These are phyloP conservation scores for Trichopus zeylanicus DNA, from an alignment of 116 monocot species.

Conservation along the genomic window DNA sequence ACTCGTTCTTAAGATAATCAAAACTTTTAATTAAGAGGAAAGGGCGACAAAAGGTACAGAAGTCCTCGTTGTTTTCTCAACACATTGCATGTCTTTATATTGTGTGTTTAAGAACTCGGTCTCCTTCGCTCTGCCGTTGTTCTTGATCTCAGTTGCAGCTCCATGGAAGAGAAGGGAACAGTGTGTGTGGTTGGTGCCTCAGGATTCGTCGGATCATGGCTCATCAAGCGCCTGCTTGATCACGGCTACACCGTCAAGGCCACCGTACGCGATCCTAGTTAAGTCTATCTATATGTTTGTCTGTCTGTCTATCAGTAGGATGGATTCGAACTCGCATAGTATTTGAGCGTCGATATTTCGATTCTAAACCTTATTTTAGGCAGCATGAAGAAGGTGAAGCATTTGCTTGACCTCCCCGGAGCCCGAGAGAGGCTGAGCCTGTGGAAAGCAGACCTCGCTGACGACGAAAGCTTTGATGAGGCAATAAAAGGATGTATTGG, in stretches of 20 bases:
- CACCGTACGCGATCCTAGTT: slow-evolving; percentile 10
- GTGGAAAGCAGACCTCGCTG: slow-evolving; percentile 35
- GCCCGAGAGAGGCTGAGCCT: slow-evolving; percentile 14
- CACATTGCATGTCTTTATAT: no score
- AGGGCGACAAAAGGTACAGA: no score
- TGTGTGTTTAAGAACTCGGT: no score
- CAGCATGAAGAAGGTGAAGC: slow-evolving; percentile 22
- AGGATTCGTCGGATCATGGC: slow-evolving; percentile 2
- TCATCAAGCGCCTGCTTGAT: slow-evolving; percentile 8
- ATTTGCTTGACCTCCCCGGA: slow-evolving; percentile 34
- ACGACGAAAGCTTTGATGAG: slow-evolving; percentile 36
- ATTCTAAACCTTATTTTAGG: background rate
- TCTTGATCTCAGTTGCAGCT: no score
- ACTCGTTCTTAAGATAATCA: no score
- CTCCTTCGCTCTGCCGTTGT: no score
- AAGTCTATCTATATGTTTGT: background rate
- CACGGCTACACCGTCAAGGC: background rate
- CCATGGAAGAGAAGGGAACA: background rate
- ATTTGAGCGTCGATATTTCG: background rate
- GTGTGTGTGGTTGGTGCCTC: slow-evolving; percentile 2
- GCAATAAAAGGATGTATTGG: slow-evolving; percentile 29
- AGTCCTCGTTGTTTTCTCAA: no score
- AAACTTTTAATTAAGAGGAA: no score
- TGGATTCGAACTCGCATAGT: no score
- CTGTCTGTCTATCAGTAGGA: background rate